Evolutionary conservation across 2,329 filamentous ascomycete species (phyloP).

Genomic region (Beauveria sp.): DNA sequence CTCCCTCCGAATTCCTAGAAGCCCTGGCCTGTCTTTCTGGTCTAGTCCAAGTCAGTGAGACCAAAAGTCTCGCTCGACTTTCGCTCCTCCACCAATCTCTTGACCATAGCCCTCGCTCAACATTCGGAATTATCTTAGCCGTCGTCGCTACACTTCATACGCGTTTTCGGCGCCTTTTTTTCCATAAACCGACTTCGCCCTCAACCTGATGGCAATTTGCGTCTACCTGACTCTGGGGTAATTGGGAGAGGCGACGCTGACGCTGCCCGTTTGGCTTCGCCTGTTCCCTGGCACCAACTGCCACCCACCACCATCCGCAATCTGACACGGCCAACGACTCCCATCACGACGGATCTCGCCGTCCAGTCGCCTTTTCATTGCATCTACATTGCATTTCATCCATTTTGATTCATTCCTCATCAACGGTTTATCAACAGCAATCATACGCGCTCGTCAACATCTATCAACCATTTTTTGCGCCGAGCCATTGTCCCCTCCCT

Average conservation of each 20-base stretch:
- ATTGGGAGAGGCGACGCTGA: slow-evolving; percentile 12
- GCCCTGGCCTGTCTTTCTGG: not conserved
- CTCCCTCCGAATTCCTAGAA: not conserved
- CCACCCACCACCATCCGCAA: not conserved
- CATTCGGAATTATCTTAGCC: not conserved
- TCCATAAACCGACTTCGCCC: not conserved
- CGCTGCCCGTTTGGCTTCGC: slow-evolving; percentile 10
- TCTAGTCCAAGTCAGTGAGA: slow-evolving; percentile 3
- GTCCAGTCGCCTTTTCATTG: not conserved
- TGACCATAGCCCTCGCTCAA: not conserved
- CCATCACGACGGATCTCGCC: not conserved
- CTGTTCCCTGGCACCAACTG: slow-evolving; percentile 4
- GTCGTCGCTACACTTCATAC: not conserved
- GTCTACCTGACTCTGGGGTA: slow-evolving; percentile 4
- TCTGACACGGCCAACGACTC: not conserved
- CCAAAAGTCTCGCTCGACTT: slow-evolving; percentile 5
- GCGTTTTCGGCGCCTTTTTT: not conserved
- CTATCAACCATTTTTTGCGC: not conserved
- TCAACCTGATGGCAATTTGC: slow-evolving; percentile 9
- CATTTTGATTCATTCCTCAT: not conserved
- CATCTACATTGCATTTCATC: not conserved
- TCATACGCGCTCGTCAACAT: not conserved
- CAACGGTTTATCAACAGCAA: not conserved
- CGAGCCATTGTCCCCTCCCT: not conserved
- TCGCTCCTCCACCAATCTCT: slow-evolving; percentile 5